Evolutionary conservation across 352 stramenopile genomes (phyloP), one percentile per base, ranked within the genome.

Genomic region (Pythium myriotylum): DNA sequence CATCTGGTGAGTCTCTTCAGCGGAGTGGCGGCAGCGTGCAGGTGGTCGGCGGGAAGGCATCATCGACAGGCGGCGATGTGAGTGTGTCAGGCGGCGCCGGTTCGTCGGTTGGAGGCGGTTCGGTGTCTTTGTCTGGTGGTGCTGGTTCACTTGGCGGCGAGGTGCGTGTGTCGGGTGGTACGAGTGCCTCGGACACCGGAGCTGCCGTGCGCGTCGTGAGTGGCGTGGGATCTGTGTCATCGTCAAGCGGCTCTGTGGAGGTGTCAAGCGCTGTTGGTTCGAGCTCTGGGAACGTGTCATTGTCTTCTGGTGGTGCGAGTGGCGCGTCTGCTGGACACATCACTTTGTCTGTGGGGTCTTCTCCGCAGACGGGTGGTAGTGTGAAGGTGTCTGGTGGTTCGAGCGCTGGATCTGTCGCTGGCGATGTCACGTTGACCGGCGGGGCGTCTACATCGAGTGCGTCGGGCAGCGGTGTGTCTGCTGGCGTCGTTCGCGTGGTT

Each of bases 11-110:
- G 29, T 35, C 29, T 35, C 29, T 35, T 35, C 29, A 35, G 29
- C 29, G 10, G 29, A 35, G 29, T 35, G 29, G 29, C 29, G 29
- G 29, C 29, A 35, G 29, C 29, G 29, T 35, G 29, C 29, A 35
- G 29, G 29, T 35, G 29, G 29, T 35, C 29, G 29, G 29, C 29
- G 29, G 29, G 29, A 35, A 35, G 29, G 29, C 29, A 35, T 35
- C 29, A 35, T 35, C 29, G 29, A 47, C 67, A 24, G 57, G 64
- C 41, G 39, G 52, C 13, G 32, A 20, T 20, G 35, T 59, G 52
- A 24, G 35, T 29, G 32, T 59, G 32, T 48, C 52, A 27, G 27
- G 52, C 20, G 52, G 52, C 35, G 23, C 16, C 4, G 41, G 53
- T 35, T 17, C 37, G 12, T 27, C 40, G 13, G 41, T 17, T 8